Evolutionary conservation across 208 protist species (phyloP), one percentile per base, ranked within the genome.

Genomic region (Trypanosoma scelopori): DNA sequence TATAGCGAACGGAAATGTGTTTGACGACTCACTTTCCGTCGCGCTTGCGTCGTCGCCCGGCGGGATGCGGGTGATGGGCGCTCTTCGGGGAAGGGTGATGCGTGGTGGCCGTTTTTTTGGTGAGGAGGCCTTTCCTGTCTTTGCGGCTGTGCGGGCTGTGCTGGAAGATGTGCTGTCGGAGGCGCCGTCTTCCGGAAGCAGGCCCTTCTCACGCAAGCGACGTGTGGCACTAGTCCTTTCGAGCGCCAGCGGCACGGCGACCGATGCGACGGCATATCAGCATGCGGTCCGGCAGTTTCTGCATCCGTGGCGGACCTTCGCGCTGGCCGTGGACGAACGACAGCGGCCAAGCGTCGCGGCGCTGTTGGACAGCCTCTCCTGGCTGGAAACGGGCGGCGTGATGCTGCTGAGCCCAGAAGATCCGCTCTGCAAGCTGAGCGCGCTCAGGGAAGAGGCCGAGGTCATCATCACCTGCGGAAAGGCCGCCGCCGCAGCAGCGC

Each of bases 1-100:
- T 55, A 81, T 93, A 37, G 78, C 87, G 1, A 72, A 79, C 25
- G 87, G 87, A 61, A 83, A 71, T 60, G 78, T 93, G 57, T 86
- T 82, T 42, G 78, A 87, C 66, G 18, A 66, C 4, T 70, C 78
- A 15, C 70, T 93, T 22, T 72, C 80, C 59, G 59, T 49, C n/a
- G 59, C 66, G 15, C 78, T 82, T 41, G 59, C 67, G n/a, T 62
- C 71, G 37, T 64, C 61, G 28, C 37, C 46, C 3, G 72, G 60
- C 1, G 65, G 76, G 18, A 25, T 42, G 2, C 35, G 28, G 53
- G 59, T 52, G 43, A 18, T 91, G 37, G 59, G 71, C 9, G 69
- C 61, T 12, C 35, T 91, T 2, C 74, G 69, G 35, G 48, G 65
- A 16, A 77, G 71, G 46, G 80, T 80, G 51, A 69, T 78, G 67